These are phyloP conservation scores for Haematococcus lacustris DNA, from an alignment of 139 green algal genomes.

Conservation along the genomic window DNA sequence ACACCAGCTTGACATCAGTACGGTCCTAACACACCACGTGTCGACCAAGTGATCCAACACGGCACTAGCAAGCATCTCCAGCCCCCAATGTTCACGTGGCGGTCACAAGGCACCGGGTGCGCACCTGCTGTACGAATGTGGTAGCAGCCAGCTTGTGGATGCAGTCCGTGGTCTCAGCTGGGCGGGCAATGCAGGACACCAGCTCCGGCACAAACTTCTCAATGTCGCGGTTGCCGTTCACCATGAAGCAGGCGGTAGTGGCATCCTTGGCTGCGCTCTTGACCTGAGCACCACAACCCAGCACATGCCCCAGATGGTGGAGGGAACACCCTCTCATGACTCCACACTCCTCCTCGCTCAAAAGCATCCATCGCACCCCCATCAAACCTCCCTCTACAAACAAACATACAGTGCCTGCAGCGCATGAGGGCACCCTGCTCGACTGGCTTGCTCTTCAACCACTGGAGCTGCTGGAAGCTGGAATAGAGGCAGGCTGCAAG, in stretches of 20 bases:
- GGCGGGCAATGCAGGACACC: slow-evolving; percentile 67
- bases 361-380: not conserved
- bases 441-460: no score
- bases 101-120: no score
- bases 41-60: no score
- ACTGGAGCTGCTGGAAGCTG: no score
- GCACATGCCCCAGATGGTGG: not conserved
- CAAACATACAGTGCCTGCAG: not conserved
- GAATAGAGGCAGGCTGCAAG: no score
- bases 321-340: no score
- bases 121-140: slow-evolving; percentile 78
- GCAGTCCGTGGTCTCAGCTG: slow-evolving; percentile 66
- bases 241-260: slow-evolving; percentile 34
- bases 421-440: no score
- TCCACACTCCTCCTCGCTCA: no score
- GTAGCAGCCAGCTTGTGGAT: slow-evolving; percentile 87
- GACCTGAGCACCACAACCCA: slow-evolving; percentile 13
- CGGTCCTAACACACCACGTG: no score
- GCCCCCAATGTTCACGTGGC: no score
- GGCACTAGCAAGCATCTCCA: no score
- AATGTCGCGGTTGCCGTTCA: slow-evolving; percentile 78
- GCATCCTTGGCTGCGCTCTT: slow-evolving; percentile 30
- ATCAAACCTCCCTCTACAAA: not conserved
- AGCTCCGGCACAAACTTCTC: slow-evolving; percentile 78
- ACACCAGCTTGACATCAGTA: not conserved